A percentile compares a stretch with the other conserved stretches of the same genome.
Evolutionary conservation across 495 filamentous ascomycete genomes (phyloP).

Genomic region (Chaetomium cochliodes): DNA sequence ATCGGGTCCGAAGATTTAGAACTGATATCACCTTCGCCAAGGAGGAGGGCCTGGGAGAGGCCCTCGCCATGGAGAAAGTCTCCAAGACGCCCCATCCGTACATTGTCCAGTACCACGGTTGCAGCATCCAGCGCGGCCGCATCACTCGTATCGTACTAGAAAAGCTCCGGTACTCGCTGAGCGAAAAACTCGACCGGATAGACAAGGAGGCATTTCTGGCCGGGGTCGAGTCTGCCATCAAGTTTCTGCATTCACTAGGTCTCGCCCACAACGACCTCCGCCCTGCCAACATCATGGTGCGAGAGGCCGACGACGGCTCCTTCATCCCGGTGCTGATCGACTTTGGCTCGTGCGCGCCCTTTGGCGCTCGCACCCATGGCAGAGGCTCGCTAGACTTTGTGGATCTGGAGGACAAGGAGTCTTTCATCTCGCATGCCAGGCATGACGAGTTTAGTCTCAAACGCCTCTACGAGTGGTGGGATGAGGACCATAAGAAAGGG

Average conservation of each 20-base stretch:
- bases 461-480: background rate
- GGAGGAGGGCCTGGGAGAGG: too few species aligned
- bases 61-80: too few species aligned
- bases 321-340: background rate
- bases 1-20: too few species aligned
- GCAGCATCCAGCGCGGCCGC: background rate
- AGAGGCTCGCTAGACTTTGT: background rate
- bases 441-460: background rate
- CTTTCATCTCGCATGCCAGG: background rate
- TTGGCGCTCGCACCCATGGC: background rate
- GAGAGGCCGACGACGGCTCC: background rate
- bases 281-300: background rate
- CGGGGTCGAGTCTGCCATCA: background rate
- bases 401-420: background rate
- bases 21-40: too few species aligned
- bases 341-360: background rate
- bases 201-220: background rate
- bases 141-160: background rate
- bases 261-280: background rate
- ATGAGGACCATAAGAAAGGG: background rate
- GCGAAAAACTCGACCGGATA: background rate
- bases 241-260: background rate
- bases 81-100: background rate
- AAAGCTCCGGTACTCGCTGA: background rate
- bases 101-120: conserved; percentile 5